These are phyloP conservation scores for Leccinum imitatum DNA, from an alignment of 768 basidiomycete genomes.

Conservation along the genomic window DNA sequence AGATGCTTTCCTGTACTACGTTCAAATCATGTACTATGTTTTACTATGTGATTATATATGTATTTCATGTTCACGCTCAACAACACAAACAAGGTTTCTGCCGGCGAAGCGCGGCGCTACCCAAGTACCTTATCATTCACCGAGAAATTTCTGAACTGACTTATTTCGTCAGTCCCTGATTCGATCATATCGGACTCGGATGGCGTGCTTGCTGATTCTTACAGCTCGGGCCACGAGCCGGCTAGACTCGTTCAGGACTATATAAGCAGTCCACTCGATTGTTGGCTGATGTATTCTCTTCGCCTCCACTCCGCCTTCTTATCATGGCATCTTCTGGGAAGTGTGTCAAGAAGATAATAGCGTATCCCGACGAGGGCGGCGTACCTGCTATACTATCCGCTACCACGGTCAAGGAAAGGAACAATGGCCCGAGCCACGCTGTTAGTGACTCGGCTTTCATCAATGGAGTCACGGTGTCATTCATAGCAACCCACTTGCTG, in stretches of 20 bases:
- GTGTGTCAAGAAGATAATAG: background rate
- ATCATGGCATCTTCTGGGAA: background rate
- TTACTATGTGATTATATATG: too few relatives aligned
- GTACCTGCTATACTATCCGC: background rate
- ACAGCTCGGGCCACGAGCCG: background rate
- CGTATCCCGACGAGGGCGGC: background rate
- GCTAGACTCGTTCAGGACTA: background rate
- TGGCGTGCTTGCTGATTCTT: background rate
- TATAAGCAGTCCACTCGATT: background rate
- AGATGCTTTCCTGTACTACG: too few relatives aligned
- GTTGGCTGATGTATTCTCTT: background rate
- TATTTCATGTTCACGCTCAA: too few relatives aligned
- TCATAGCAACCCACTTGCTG: background rate
- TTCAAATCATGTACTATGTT: too few relatives aligned
- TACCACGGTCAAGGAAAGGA: background rate
- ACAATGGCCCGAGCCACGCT: background rate
- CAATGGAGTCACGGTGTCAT: background rate
- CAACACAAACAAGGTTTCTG: too few relatives aligned
- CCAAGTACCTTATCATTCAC: too few relatives aligned
- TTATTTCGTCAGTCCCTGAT: too few relatives aligned
- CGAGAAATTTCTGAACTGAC: too few relatives aligned
- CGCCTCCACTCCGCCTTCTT: background rate
- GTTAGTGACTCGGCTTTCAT: background rate
- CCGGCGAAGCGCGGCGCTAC: too few relatives aligned
- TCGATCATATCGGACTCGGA: background rate